Evolutionary conservation across 2,329 filamentous ascomycete species (phyloP).

Genomic region (Samsoniella hepiali): DNA sequence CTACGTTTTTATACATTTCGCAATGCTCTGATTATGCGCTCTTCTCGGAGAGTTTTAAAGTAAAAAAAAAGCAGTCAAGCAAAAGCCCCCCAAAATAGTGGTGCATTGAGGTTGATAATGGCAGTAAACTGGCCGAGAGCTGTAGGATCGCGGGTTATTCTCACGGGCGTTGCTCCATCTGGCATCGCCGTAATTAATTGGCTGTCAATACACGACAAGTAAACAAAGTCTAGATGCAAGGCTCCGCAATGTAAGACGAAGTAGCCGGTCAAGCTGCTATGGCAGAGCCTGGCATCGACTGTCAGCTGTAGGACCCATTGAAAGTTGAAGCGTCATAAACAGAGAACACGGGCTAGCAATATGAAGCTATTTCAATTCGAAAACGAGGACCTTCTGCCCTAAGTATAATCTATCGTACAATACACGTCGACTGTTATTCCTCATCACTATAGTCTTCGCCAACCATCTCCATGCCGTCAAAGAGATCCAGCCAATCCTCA

Average conservation of each 20-base stretch:
- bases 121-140: background rate
- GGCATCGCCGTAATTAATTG: background rate
- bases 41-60: background rate
- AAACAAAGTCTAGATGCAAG: background rate
- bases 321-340: too few relatives aligned
- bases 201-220: background rate
- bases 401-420: too few relatives aligned
- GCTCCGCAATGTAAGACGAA: background rate
- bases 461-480: constrained; percentile 22
- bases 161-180: background rate
- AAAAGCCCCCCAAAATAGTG: background rate
- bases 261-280: background rate
- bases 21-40: background rate
- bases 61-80: background rate
- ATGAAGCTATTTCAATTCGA: too few relatives aligned
- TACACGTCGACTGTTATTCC: too few relatives aligned
- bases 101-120: background rate
- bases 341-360: too few relatives aligned
- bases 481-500: constrained; percentile 30
- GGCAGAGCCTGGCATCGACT: too few relatives aligned
- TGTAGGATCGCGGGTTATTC: background rate
- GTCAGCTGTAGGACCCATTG: background rate
- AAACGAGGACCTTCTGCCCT: too few relatives aligned
- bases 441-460: constrained; percentile 6
- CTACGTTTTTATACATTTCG: background rate